Percentiles rank a stretch among this genome's conserved stretches.
These are phyloP conservation scores for Aspergillus brasiliensis DNA, from an alignment of 2,329 filamentous ascomycete genomes.

Conservation along the genomic window DNA sequence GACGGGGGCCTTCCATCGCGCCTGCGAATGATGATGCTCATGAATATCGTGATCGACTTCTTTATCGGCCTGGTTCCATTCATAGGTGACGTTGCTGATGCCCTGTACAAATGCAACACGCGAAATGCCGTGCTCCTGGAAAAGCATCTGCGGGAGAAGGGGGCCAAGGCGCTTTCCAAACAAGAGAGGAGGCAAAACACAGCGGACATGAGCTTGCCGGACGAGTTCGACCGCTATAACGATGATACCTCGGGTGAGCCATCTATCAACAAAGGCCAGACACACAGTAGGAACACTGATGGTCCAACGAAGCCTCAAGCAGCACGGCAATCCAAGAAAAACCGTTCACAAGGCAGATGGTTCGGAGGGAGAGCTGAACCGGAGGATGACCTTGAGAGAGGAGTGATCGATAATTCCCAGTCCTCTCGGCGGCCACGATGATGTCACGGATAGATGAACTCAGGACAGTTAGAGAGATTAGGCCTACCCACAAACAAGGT, in stretches of 20 bases:
- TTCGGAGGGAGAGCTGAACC: slow-evolving; percentile 31
- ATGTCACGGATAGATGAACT: neutral
- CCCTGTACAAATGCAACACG: slow-evolving; percentile 52
- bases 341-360: slow-evolving; percentile 31
- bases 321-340: slow-evolving; percentile 25
- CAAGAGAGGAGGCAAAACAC: slow-evolving; percentile 26
- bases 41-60: slow-evolving; percentile 67
- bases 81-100: slow-evolving; percentile 51
- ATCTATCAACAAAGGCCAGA: slow-evolving; percentile 18
- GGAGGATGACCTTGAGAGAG: slow-evolving; percentile 34
- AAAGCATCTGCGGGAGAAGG: slow-evolving; percentile 46
- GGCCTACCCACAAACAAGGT: neutral
- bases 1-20: slow-evolving; percentile 68
- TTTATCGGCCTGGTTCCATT: slow-evolving; percentile 55
- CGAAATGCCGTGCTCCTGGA: slow-evolving; percentile 51
- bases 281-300: slow-evolving; percentile 21
- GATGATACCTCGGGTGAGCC: slow-evolving; percentile 27
- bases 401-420: slow-evolving; percentile 27
- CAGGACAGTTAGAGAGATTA: neutral
- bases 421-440: slow-evolving; percentile 14
- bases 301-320: slow-evolving; percentile 26
- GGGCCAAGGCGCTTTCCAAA: slow-evolving; percentile 34
- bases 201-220: slow-evolving; percentile 41
- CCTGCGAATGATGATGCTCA: slow-evolving; percentile 71
- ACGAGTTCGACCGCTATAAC: slow-evolving; percentile 42